phyloP scores from a whole-genome alignment of 768 basidiomycete species.

The Naganishia onofrii region DNA sequence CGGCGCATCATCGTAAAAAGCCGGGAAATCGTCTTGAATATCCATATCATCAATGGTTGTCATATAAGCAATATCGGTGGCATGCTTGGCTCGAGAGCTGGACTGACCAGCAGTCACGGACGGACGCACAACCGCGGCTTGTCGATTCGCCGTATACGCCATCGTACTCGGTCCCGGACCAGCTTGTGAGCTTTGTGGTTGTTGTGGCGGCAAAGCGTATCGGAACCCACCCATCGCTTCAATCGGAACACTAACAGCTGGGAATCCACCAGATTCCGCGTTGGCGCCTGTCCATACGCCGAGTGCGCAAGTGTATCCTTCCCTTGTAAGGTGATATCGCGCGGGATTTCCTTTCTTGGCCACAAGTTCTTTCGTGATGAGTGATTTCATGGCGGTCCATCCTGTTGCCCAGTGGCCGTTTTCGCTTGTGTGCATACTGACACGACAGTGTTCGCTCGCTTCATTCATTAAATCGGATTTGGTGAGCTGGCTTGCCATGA shows the following conservation, averaged over 20 bases:
- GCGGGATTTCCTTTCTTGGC: constrained; percentile 13
- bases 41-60: constrained; percentile 1
- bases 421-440: constrained; percentile 40
- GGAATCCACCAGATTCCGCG: constrained; percentile 5
- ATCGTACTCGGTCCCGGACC: constrained; percentile 19
- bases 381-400: constrained; percentile 45
- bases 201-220: background rate
- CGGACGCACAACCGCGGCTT: background rate
- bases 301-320: constrained; percentile 22
- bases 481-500: constrained; percentile 42
- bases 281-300: constrained; percentile 14
- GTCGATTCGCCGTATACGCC: background rate
- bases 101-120: background rate
- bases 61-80: constrained; percentile 1
- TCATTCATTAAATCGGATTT: constrained; percentile 41
- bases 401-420: constrained; percentile 45
- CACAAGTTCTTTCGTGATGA: constrained; percentile 32
- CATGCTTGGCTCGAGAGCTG: background rate
- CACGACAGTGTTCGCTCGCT: constrained; percentile 41
- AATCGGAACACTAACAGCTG: constrained; percentile 10
- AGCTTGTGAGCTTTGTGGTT: background rate
- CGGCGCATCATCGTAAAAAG: background rate
- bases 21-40: background rate
- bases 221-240: constrained; percentile 19
- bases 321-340: constrained; percentile 19